Evolutionary conservation across 75 land plant genomes (phyloP).

Genomic region (Chamaecyparis obtusa): DNA sequence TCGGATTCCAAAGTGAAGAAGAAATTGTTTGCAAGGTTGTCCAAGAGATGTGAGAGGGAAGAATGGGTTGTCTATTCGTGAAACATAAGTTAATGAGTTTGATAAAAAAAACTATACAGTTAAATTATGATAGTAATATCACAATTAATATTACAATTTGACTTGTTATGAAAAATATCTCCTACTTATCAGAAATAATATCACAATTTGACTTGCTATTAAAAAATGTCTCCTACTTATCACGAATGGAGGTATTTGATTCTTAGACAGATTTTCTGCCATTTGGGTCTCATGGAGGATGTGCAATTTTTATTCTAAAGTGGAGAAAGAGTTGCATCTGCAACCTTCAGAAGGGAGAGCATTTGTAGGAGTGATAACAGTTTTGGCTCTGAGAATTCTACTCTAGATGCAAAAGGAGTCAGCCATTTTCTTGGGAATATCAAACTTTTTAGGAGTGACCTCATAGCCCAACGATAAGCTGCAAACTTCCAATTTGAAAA

Average conservation of each 20-base stretch:
- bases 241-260: conserved; percentile 59
- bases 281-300: conserved; percentile 81
- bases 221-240: too few species aligned
- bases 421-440: conserved; percentile 55
- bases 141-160: too few species aligned
- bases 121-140: too few species aligned
- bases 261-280: conserved; percentile 68
- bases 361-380: conserved; percentile 50
- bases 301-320: conserved; percentile 75
- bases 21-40: conserved; percentile 40
- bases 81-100: too few species aligned
- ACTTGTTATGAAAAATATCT: too few species aligned
- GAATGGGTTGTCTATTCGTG: too few species aligned
- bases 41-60: conserved; percentile 39
- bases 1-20: conserved; percentile 67
- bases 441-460: conserved; percentile 75
- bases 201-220: too few species aligned
- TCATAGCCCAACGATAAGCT: too few species aligned
- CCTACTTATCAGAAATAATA: too few species aligned
- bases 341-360: conserved; percentile 64
- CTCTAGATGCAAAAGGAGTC: conserved; percentile 34
- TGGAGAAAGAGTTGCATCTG: conserved; percentile 60
- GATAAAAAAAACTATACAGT: too few species aligned
- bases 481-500: too few species aligned
- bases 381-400: conserved; percentile 25